Evolutionary conservation across 2,329 filamentous ascomycete species (phyloP), one percentile per base, ranked within the genome.

Genomic region (Fusarium marasasianum): DNA sequence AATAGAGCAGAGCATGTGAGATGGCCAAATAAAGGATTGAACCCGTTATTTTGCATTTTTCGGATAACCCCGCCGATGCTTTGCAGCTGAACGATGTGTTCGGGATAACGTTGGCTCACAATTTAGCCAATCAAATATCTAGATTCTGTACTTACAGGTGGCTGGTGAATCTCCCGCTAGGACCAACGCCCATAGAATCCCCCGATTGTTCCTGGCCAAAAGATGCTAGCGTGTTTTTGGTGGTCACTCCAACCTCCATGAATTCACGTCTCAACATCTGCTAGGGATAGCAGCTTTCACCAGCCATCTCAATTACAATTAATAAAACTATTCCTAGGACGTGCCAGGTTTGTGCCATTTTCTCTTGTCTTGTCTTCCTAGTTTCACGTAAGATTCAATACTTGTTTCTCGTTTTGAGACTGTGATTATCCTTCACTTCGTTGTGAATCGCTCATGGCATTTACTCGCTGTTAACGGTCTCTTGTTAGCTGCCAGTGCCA

Each of bases 281-380:
- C 51, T 33, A 70, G 67, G 67, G 59, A 70, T 65, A 45, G 37
- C 31, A 53, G 47, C 26, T 59, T 71, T 69, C 63, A 76, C 76
- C 77, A 79, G 77, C 77, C 77, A 78, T 78, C 77, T 68, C 29
- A 76, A 75, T 79, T 78, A 63, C 60, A 70, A 48, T 63, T 31
- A 64, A 72, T 78, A 78, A 76, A 78, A 76, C 71, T 59, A 72
- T 59, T 72, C 61, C 51, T 31, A 72, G 56, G 65, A 60, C 56
- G 51, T 56, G 58, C 33, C 62, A 68, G 58, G 63, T 61, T 68
- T 56, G 51, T 60, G 26, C 24, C 41, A 12, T 17, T 58, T 66
- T 47, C 50, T 33, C 43, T 58, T 47, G 38, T 51, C 64, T 66
- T 67, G 41, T 55, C 58, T 66, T 64, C 74, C 54, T 66, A 54